Evolutionary conservation across 768 basidiomycete genomes (phyloP), one percentile per base, ranked within the genome.

Genomic region (Phylloporus arenicola): DNA sequence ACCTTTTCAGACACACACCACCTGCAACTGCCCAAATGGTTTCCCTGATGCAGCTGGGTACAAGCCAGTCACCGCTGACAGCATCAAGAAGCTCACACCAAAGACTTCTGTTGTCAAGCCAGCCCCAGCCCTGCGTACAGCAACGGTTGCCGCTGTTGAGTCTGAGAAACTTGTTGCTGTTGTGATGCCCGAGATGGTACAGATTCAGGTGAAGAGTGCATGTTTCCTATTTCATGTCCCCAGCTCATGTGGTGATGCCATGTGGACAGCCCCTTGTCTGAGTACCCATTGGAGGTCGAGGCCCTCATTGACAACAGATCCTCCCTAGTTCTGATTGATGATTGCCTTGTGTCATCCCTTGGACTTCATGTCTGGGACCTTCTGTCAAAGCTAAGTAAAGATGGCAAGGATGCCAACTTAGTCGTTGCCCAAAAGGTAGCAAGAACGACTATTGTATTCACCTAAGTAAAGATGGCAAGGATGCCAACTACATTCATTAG

Each of bases 241-340:
- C 56, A 58, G 20, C 38, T 63, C 0, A 3, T 13, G 7, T 63
- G 56, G 59, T 1, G 9, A 2, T 64, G 56, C 40, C 33, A 43
- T 3, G 1, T 65, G 3, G 34, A 39, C 12, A 57, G 54, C 2
- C 43, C 57, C 13, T 1, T 2, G 5, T n/a, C 29, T 9, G 1
- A 12, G 10, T 20, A 20, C 10, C 55, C 52, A 5, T 1, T 63
- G 0, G 14, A 3, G 12, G 44, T 63, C 0, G 40, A 52, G 1
- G 52, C 54, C 0, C 40, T 70, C 0, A 63, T 71, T 62, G 66
- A 72, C 40, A 38, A 56, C 46, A 67, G 68, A 4, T 61, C 66
- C 0, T 56, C 62, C 25, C 2, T 71, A 44, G 70, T 69, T 43
- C 49, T 74, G 19, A 70, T 43, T 43, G 29, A 43, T n/a, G 17